Conservation (phyloP, 1,284 basidiomycete genomes). For the Inonotus obliquus region DNA sequence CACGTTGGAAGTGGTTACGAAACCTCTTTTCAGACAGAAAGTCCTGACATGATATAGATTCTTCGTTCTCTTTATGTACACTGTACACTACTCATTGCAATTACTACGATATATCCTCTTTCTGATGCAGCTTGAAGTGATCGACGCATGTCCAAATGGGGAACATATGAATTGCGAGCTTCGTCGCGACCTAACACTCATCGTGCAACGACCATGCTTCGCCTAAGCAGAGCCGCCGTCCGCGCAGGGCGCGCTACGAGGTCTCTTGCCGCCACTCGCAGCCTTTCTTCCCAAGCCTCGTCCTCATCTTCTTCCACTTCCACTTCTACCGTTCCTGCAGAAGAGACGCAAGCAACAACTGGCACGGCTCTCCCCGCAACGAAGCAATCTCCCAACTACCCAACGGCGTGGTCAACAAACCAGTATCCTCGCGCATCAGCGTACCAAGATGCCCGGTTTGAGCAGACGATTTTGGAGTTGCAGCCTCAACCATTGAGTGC, state of each 20-base stretch:
- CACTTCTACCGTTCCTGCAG: neutral
- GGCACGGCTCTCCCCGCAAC: conserved; percentile 22
- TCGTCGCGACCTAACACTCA: neutral
- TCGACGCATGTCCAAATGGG: neutral
- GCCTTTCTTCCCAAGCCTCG: neutral
- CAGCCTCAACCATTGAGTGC: conserved; percentile 92
- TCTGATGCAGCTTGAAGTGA: neutral
- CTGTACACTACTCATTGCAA: neutral
- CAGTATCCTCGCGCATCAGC: conserved; percentile 32
- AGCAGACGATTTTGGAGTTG: conserved; percentile 82
- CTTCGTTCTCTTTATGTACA: neutral
- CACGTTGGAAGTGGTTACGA: conserved; percentile 36
- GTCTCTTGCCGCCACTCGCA: neutral
- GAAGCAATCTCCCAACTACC: conserved; percentile 37
- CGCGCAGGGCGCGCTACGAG: conserved; percentile 6
- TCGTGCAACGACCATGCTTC: conserved; percentile 14
- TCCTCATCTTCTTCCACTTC: neutral
- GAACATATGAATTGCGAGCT: neutral
- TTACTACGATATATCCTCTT: neutral
- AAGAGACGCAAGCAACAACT: conserved; percentile 23
- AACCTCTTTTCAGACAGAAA: conserved; percentile 21
- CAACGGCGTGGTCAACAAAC: conserved; percentile 35
- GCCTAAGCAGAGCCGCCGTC: conserved; percentile 12
- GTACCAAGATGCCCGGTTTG: conserved; percentile 72
- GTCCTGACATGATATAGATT: conserved; percentile 1